Conservation (phyloP, 192 early-diverging fungal genomes). For the Funneliformis mosseae region DNA sequence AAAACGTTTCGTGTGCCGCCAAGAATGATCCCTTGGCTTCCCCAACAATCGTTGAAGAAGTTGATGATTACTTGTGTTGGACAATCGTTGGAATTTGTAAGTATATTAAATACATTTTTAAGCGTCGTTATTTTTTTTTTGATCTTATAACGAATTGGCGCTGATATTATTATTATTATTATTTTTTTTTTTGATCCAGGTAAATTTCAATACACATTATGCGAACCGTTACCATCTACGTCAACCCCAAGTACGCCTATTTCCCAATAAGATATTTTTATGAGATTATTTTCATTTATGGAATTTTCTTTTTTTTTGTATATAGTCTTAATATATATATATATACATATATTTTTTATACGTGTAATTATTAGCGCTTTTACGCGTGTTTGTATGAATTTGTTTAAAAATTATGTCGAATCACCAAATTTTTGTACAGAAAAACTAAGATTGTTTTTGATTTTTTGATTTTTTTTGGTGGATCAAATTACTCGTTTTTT, state of each 20-base stretch:
- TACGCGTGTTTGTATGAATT: background rate
- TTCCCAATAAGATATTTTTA: conserved; percentile 7
- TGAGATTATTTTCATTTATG: background rate
- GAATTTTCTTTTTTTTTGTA: background rate
- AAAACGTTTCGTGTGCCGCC: background rate
- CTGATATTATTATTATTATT: no score
- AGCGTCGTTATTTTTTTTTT: no score
- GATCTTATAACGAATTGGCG: no score
- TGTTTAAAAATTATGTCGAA: background rate
- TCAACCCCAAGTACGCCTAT: conserved; percentile 7
- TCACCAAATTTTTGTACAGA: background rate
- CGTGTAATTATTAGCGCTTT: no score
- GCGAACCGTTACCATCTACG: background rate
- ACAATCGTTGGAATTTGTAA: conserved; percentile 79
- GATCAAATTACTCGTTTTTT: no score
- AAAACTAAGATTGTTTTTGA: background rate
- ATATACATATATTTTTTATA: background rate
- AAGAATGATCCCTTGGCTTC: background rate
- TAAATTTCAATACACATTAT: conserved; percentile 6
- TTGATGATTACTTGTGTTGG: conserved; percentile 84
- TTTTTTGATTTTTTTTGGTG: background rate
- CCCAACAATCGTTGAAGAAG: conserved; percentile 41
- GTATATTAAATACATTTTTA: conserved; percentile 35
- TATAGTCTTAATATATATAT: background rate
- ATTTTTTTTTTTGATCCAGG: background rate